phyloP scores from a whole-genome alignment of 441 rosid species.

The Populus hybrid region DNA sequence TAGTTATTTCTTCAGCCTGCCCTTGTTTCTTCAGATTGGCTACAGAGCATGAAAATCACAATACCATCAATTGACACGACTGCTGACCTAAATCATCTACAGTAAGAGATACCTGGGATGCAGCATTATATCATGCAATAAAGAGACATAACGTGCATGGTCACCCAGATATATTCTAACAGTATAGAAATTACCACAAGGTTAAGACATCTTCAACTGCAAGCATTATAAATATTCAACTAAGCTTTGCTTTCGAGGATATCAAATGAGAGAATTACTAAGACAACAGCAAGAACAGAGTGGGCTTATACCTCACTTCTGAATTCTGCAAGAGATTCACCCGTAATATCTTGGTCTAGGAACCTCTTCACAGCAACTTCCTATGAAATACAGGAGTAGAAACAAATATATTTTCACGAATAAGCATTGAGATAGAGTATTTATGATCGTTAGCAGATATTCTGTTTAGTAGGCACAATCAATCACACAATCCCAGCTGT shows the following conservation, averaged over 20 bases:
- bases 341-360: constrained; percentile 92
- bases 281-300: not conserved
- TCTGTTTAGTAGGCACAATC: not conserved
- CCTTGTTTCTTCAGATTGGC: not conserved
- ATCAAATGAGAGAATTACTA: not conserved
- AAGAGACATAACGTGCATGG: not conserved
- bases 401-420: not conserved
- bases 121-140: not conserved
- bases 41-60: not conserved
- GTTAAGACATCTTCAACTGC: not conserved
- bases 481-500: not conserved
- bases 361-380: constrained; percentile 99
- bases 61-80: not conserved
- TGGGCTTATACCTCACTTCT: constrained; percentile 77
- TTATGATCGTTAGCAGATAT: not conserved
- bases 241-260: not conserved
- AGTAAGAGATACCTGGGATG: not conserved
- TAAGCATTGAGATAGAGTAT: not conserved
- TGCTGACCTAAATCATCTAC: not conserved
- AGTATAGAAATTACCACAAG: not conserved
- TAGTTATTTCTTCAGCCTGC: not conserved
- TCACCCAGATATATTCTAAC: not conserved
- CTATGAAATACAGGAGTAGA: constrained; percentile 28
- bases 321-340: constrained; percentile 91
- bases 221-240: constrained; percentile 1